Base-by-base conservation (phyloP, 2,329 filamentous ascomycete species). In the Leptographium radiaticola region DNA sequence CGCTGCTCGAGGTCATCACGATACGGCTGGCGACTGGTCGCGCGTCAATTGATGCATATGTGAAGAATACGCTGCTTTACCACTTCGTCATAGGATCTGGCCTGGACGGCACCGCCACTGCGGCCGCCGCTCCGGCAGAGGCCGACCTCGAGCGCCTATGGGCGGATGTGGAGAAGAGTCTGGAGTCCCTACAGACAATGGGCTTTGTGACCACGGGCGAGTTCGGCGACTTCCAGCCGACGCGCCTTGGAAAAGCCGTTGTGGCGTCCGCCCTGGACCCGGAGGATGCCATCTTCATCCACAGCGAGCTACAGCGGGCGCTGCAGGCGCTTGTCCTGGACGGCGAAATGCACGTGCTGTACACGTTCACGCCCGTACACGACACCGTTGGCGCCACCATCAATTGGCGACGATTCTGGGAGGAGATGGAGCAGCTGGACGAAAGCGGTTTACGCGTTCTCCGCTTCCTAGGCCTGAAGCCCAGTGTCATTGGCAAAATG, bases 321-420 rank as follows among this genome's bases (percentile, higher is more conserved):
- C 71, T 89, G 3, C 72, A 77, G 56, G 83, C 83, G 1, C 89
- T 90, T 62, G 86, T 89, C 13, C 83, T 90, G 78, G 85, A 89
- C 62, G 83, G 84, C 5, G 86, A 90, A 58, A 83, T 90, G 81
- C 86, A 89, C 61, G 76, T 87, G 13, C 75, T 89, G 48, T 90
- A 89, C 63, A 81, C 80, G 40, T 89, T 89, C 58, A 89, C 86
- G 0, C 86, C 86, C 0, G 75, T 89, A 2, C 81, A 87, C 49
- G 72, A 77, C 49, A 69, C 72, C 31, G 70, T 69, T 1, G 52
- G 48, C 5, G 16, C 38, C 0, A 44, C 72, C 10, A 75, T 89
- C 54, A 84, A 88, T 60, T 89, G 86, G 86, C 77, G 78, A 52
- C 76, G 82, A 0, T 89, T 87, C 60, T 79, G 83, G 49, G 79